A percentile compares a stretch with the other conserved stretches of the same genome.
These are phyloP conservation scores for Plasmodium chabaudi DNA, from an alignment of 169 alveolate species.

Conservation along the genomic window DNA sequence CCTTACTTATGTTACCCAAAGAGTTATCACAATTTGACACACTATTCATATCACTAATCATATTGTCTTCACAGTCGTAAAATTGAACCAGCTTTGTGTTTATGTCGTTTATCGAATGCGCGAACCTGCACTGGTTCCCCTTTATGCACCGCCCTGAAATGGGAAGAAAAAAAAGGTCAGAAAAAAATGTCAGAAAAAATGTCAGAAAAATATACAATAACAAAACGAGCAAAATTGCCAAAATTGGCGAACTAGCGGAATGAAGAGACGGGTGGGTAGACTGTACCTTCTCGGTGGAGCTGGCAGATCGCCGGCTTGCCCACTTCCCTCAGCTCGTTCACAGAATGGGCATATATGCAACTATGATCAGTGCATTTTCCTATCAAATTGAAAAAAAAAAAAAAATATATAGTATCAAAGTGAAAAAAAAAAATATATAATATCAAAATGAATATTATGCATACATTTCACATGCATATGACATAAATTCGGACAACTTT, in stretches of 20 bases:
- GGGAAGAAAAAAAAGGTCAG: background rate
- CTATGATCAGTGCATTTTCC: constrained; percentile 54
- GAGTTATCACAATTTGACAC: constrained; percentile 17
- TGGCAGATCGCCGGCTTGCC: constrained; percentile 67
- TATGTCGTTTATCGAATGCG: constrained; percentile 64
- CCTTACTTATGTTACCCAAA: constrained; percentile 1
- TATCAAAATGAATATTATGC: no score
- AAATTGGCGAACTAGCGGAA: no score
- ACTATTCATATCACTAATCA: background rate
- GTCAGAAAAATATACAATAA: background rate
- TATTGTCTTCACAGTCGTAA: constrained; percentile 9
- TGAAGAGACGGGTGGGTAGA: no score
- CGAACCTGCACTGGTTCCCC: constrained; percentile 65
- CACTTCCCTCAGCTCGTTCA: constrained; percentile 63
- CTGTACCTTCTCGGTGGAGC: constrained; percentile 65
- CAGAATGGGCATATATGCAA: constrained; percentile 65
- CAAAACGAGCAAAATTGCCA: no score
- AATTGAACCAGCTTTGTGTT: constrained; percentile 59
- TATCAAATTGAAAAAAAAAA: background rate
- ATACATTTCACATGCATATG: no score
- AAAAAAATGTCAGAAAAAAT: background rate
- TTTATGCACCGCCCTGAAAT: constrained; percentile 36
- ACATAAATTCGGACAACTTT: no score
- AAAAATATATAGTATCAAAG: no score
- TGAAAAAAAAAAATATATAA: no score